Evolutionary conservation across 495 filamentous ascomycete genomes (phyloP), one percentile per base, ranked within the genome.

Genomic region (Lepraria neglecta): DNA sequence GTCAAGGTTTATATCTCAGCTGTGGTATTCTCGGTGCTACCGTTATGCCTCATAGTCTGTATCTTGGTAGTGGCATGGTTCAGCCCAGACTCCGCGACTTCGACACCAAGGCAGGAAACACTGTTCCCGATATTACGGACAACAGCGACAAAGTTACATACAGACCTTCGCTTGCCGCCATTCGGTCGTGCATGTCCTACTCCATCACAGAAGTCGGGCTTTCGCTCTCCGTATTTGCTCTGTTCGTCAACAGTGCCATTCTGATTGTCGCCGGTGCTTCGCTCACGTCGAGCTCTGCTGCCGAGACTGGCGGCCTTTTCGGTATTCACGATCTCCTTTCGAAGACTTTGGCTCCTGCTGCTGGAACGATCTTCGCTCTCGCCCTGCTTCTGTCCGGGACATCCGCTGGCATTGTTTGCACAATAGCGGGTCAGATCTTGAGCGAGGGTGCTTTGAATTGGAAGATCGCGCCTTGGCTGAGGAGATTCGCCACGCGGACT

Each of bases 211-310:
- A 91, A 67, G 77, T 95, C 31, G 70, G 82, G 40, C 64, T 92
- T 38, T 89, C 87, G 0, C 84, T 96, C n/a, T 89, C 92, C 68
- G 89, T 89, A 19, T 94, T 95, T 68, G 91, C 91, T 7, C 82
- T 95, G n/a, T 96, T 96, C 65, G 90, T 96, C 67, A 96, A 96
- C 75, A 88, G 84, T 61, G 81, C 91, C 59, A 96, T 96, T 68
- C 83, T 96, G 51, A 94, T 96, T 69, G 87, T 91, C 21, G 88
- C 91, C 2, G 91, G 90, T 40, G 86, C 90, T 6, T 84, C 87
- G 1, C 83, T 96, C 0, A 90, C 84, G 65, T 69, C 72, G 33
- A 80, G 77, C 21, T 67, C 76, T 3, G 75, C 77, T 14, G 83
- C 85, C 4, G 72, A 77, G 38, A 73, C 80, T 59, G 89, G 87